A percentile compares a stretch with the other conserved stretches of the same genome.
Conservation (phyloP, 1,284 basidiomycete species). For the Ganoderma multipileum region DNA sequence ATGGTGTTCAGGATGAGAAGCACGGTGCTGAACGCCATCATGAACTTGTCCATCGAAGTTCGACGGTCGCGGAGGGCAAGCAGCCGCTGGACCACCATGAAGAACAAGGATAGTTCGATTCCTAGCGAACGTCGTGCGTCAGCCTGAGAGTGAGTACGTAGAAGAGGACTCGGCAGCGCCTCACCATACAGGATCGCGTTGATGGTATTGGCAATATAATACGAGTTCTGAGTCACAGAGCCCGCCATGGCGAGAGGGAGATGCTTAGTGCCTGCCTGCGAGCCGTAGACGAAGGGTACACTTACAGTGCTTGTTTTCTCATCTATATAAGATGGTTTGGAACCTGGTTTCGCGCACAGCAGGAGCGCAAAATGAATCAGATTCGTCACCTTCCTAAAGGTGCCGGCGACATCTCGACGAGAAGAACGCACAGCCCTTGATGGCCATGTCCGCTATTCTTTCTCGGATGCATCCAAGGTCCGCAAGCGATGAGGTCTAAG, state of each 20-base stretch:
- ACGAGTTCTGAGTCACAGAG: constrained; percentile 17
- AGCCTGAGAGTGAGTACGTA: too few species aligned
- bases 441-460: neutral
- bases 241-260: constrained; percentile 2
- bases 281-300: neutral
- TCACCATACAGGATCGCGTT: constrained; percentile 22
- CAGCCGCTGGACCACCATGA: constrained; percentile 17
- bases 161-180: neutral
- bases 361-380: neutral
- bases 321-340: neutral
- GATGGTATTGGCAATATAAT: constrained; percentile 16
- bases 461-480: neutral
- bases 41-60: constrained; percentile 17
- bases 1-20: constrained; percentile 27
- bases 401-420: neutral
- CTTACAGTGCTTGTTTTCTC: neutral
- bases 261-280: neutral
- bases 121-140: neutral
- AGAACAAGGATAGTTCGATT: constrained; percentile 25
- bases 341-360: neutral
- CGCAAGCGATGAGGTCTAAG: neutral
- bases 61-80: constrained; percentile 5
- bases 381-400: neutral
- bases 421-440: neutral
- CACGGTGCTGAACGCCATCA: constrained; percentile 26